Evolutionary conservation across 225 moss, liverwort and hornwort genomes (phyloP).

Genomic region (Ulota crispa): DNA sequence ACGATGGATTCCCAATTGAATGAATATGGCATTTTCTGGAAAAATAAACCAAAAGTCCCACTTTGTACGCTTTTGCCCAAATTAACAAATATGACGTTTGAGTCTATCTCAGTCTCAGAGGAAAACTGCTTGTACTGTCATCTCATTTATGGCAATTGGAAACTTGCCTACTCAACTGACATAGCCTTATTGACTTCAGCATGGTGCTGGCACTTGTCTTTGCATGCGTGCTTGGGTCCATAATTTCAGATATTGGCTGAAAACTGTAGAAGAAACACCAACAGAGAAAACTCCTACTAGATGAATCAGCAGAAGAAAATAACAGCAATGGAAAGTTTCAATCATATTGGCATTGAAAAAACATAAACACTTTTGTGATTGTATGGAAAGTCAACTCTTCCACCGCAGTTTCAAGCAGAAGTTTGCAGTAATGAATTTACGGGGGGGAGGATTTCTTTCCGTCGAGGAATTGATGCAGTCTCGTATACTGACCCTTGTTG

Average conservation of each 20-base stretch:
- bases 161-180: too few relatives aligned
- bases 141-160: too few relatives aligned
- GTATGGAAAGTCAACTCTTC: not conserved
- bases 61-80: too few relatives aligned
- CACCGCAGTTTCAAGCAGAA: not conserved
- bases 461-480: too few relatives aligned
- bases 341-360: not conserved
- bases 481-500: too few relatives aligned
- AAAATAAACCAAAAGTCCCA: too few relatives aligned
- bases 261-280: not conserved
- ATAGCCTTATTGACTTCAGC: not conserved
- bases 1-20: too few relatives aligned
- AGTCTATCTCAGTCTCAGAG: too few relatives aligned
- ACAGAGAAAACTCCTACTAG: not conserved
- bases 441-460: too few relatives aligned
- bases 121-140: too few relatives aligned
- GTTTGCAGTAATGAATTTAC: not conserved
- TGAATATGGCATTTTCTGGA: too few relatives aligned
- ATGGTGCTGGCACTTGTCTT: not conserved
- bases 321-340: not conserved
- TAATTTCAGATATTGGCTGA: not conserved
- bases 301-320: not conserved
- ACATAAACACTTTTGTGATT: not conserved
- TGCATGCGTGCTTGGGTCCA: not conserved
- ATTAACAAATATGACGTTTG: too few relatives aligned